Base-by-base conservation (phyloP, 1,284 basidiomycete genomes). In the Schizophyllum amplum region DNA sequence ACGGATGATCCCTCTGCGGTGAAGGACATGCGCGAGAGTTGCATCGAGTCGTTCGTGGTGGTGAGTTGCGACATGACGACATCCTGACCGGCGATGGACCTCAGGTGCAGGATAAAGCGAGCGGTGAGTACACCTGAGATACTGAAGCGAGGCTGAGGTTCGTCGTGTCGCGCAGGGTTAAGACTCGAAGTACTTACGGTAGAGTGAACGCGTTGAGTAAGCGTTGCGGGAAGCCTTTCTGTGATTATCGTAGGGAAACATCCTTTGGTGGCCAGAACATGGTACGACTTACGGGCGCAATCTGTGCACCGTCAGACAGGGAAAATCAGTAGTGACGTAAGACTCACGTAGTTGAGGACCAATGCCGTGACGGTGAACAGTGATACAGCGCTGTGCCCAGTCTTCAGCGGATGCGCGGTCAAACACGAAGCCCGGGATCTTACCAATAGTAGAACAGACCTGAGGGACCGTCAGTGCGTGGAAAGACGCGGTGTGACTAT, bases 81-180 rank as follows among this genome's bases (percentile, higher is more conserved):
- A 42, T 42, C 33, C 17, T 42, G 33, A 2, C 33, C 33, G 2
- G 33, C 33, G 13, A 42, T 42, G 4, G 33, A 13, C 17, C 71
- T 67, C 33, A 71, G 59, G 59, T 68, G 62, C 11, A 72, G 63
- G 47, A 72, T 63, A 60, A 71, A 69, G 26, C 71, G 67, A 11
- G 69, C 69, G 5, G 69, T 68, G 51, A 71, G 65, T 5, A 62
- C 58, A 9, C 66, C 72, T 9, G 75, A 75, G 22, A 72, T 53
- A 4, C 68, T 70, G 60, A 1, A 20, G 15, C 17, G 1, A 9
- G 9, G 25, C 21, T 48, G 20, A 52, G 22, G n/a, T 25, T 51
- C 42, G 4, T 27, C 27, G 27, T n/a, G n/a, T n/a, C n/a, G 24
- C 46, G n/a, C 48, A 49, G 22, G 23, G 15, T n/a, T 4, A 25